Evolutionary conservation across 192 early-diverging fungal genomes (phyloP).

Genomic region (Linnemannia exigua): DNA sequence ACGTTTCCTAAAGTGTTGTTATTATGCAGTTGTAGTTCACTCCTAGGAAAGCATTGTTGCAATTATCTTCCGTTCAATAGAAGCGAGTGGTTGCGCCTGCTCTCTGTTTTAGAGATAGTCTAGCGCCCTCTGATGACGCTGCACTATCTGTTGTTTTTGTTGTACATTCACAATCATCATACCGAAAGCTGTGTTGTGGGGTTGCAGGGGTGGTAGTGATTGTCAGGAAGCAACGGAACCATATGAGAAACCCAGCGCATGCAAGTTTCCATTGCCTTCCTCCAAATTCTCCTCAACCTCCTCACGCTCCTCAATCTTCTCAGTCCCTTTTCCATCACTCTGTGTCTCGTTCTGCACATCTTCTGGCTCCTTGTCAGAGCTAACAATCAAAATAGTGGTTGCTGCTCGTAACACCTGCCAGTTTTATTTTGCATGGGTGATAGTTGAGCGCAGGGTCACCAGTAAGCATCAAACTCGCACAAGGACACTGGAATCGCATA

Average conservation of each 20-base stretch:
- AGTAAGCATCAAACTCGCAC: not conserved
- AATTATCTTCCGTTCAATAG: not conserved
- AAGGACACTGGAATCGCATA: slow-evolving; percentile 7
- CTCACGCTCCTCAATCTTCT: not conserved
- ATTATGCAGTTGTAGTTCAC: not conserved
- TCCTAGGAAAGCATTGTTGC: not conserved
- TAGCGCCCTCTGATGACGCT: not conserved
- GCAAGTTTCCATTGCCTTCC: not conserved
- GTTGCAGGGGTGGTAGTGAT: not conserved
- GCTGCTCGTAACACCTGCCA: not conserved
- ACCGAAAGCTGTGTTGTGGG: not conserved
- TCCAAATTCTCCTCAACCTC: not conserved
- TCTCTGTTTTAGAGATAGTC: no score
- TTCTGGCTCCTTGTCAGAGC: not conserved
- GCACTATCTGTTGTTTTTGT: not conserved
- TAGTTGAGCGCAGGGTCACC: not conserved
- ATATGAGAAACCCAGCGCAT: not conserved
- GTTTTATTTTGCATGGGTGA: not conserved
- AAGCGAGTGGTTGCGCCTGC: no score
- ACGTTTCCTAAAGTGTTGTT: not conserved
- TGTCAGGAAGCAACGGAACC: not conserved
- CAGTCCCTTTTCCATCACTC: not conserved
- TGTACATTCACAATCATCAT: not conserved
- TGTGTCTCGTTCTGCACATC: not conserved
- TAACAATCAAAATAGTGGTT: not conserved